Conservation (phyloP, 768 basidiomycete species). For the Scleroderma citrinum region DNA sequence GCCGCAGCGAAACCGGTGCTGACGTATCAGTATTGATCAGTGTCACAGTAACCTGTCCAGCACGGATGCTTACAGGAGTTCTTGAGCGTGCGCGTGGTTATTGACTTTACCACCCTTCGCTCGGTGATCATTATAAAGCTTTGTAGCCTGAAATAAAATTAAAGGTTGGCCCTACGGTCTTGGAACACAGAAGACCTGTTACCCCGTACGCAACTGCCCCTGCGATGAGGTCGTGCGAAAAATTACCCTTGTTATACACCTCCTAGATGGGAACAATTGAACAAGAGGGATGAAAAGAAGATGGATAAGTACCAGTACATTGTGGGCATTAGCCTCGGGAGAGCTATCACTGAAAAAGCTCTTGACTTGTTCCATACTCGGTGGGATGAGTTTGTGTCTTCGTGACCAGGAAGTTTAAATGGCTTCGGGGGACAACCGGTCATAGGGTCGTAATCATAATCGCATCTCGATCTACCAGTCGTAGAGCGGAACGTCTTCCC, state of each 20-base stretch:
- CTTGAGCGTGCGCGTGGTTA: constrained; percentile 18
- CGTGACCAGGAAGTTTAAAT: no score
- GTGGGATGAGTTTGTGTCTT: no score
- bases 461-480: no score
- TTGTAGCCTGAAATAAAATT: constrained; percentile 7
- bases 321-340: no score
- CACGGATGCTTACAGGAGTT: constrained; percentile 10
- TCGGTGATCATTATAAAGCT: constrained; percentile 14
- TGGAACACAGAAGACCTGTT: neutral
- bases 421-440: no score
- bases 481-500: no score
- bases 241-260: constrained; percentile 7
- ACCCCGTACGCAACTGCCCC: constrained; percentile 17
- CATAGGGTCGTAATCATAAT: no score
- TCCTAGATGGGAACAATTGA: neutral
- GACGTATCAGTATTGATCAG: neutral
- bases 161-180: neutral
- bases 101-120: constrained; percentile 13
- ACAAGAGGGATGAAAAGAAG: no score
- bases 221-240: constrained; percentile 15
- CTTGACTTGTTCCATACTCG: no score
- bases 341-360: no score
- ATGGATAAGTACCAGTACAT: no score
- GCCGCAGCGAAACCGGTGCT: constrained; percentile 10
- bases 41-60: neutral